phyloP scores from a whole-genome alignment of 345 rosid species.

The Ceriops tagal region DNA sequence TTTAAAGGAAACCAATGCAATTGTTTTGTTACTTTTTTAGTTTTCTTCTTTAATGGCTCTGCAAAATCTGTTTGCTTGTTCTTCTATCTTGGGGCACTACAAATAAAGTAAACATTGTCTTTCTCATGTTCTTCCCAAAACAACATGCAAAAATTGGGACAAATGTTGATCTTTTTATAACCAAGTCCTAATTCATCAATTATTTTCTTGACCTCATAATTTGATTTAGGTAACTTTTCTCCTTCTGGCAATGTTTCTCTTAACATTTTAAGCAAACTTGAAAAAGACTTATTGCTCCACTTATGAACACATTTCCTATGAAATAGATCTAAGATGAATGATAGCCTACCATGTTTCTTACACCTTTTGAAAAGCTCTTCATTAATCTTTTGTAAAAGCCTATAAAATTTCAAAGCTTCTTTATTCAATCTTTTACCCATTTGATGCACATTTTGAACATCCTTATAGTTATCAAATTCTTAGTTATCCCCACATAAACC shows the following conservation, averaged over 20 bases:
- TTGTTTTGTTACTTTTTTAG: background rate
- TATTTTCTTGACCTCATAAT: constrained; percentile 2
- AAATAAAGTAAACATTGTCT: background rate
- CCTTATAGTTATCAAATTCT: too few relatives aligned
- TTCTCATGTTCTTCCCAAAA: background rate
- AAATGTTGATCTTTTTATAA: background rate
- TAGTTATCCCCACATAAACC: too few relatives aligned
- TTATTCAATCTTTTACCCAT: background rate
- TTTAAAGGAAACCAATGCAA: constrained; percentile 10
- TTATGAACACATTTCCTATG: background rate
- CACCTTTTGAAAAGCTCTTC: background rate
- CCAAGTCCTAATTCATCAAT: background rate
- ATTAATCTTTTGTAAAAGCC: background rate
- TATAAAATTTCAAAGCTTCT: background rate
- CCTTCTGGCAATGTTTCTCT: background rate
- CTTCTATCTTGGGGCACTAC: background rate
- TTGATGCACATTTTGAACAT: too few relatives aligned
- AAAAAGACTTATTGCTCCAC: constrained; percentile 3
- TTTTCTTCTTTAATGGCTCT: too few relatives aligned
- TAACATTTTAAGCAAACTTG: background rate
- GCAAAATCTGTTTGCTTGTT: background rate
- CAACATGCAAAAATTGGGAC: background rate
- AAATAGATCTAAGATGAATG: background rate
- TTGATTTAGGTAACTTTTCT: background rate
- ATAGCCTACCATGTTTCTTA: background rate